Conservation (phyloP, 2,329 filamentous ascomycete species). For the Ophiostoma ulmi region DNA sequence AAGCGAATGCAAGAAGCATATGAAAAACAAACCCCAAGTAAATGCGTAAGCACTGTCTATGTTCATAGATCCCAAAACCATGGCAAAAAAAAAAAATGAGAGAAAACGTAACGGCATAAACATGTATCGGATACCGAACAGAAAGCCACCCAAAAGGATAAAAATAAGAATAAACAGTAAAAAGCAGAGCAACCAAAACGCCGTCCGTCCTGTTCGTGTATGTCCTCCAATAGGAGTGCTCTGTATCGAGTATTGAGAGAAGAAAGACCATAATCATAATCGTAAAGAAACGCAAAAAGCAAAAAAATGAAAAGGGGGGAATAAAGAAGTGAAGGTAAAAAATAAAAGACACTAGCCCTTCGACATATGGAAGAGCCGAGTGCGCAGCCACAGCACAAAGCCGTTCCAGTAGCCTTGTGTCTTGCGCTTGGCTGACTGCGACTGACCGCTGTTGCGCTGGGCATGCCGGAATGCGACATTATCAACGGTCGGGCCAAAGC, state of each 20-base stretch:
- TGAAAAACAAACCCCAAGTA: not conserved
- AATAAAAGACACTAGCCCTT: not conserved
- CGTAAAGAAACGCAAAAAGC: not conserved
- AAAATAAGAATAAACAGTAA: not conserved
- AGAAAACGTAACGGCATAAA: conserved; percentile 3
- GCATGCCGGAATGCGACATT: conserved; percentile 43
- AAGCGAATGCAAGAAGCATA: not conserved
- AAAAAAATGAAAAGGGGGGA: too few relatives aligned
- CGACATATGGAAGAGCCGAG: conserved; percentile 42
- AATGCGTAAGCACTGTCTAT: not conserved
- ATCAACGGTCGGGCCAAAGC: conserved; percentile 38
- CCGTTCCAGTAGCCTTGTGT: conserved; percentile 58
- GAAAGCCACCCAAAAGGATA: not conserved
- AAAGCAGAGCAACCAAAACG: not conserved
- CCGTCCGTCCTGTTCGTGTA: conserved; percentile 3
- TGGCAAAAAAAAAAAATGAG: not conserved
- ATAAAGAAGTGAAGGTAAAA: not conserved
- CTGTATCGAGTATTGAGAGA: not conserved
- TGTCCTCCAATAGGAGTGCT: not conserved
- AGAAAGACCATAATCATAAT: not conserved
- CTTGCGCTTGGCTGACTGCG: conserved; percentile 49
- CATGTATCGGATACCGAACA: not conserved
- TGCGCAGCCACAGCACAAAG: conserved; percentile 60
- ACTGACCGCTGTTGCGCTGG: conserved; percentile 37
- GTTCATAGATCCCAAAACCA: not conserved